Evolutionary conservation across 1,139 yeast species (phyloP).

Genomic region (Dujonia santamariae): DNA sequence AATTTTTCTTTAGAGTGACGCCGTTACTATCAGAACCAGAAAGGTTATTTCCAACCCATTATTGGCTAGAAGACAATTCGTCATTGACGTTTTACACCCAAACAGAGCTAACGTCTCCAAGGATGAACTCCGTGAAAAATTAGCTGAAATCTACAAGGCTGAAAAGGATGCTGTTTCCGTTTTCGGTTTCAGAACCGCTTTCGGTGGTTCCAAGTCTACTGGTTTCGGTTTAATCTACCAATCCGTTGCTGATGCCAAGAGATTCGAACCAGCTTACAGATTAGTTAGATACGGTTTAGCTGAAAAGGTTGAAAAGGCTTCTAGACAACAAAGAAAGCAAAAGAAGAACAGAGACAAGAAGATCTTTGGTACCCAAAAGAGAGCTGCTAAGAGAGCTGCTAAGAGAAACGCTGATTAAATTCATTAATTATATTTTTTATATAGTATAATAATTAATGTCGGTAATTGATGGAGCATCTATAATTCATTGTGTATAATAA

Average conservation of each 20-base stretch:
- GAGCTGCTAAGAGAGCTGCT: conserved; percentile 91
- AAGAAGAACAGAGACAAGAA: conserved; percentile 99
- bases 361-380: conserved; percentile 97
- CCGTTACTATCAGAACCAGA: conserved; percentile 99
- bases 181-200: conserved; percentile 99
- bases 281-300: conserved; percentile 99
- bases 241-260: conserved; percentile 97
- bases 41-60: conserved; percentile 99
- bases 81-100: conserved; percentile 99
- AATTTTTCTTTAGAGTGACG: conserved; percentile 68
- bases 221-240: conserved; percentile 99
- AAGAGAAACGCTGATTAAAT: conserved; percentile 57
- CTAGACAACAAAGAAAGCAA: conserved; percentile 99
- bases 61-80: conserved; percentile 99
- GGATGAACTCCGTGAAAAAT: conserved; percentile 98
- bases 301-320: conserved; percentile 91
- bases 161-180: conserved; percentile 99
- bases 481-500: conserved; percentile 6
- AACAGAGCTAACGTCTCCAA: conserved; percentile 99
- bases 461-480: conserved; percentile 9
- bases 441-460: conserved; percentile 10
- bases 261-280: conserved; percentile 99
- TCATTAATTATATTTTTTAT: conserved; percentile 14
- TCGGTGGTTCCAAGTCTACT: conserved; percentile 99
- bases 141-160: conserved; percentile 95